A percentile compares a stretch with the other conserved stretches of the same genome.
Conservation (phyloP, 306 rosid species). For the Neltuma alba region DNA sequence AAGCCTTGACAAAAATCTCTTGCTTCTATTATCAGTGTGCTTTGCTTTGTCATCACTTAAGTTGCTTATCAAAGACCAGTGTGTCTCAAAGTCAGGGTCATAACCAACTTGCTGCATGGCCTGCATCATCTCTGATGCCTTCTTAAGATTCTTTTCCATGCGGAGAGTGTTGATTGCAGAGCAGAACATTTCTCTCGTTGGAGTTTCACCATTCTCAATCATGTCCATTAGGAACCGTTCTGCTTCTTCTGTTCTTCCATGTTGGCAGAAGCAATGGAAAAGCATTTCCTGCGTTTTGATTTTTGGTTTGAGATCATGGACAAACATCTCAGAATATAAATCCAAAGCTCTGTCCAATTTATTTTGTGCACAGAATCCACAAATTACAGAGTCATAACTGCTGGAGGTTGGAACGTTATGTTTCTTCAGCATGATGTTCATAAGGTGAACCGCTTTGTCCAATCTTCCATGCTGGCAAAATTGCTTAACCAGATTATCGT, state of each 20-base stretch:
- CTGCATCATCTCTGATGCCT: slow-evolving; percentile 71
- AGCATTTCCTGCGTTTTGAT: slow-evolving; percentile 56
- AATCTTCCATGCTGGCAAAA: slow-evolving; percentile 68
- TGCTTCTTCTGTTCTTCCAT: slow-evolving; percentile 67
- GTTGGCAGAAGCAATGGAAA: slow-evolving; percentile 54
- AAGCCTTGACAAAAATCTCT: slow-evolving; percentile 79
- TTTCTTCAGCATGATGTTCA: slow-evolving; percentile 77
- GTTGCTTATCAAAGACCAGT: slow-evolving; percentile 90
- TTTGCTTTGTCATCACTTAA: slow-evolving; percentile 51
- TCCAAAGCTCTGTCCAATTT: slow-evolving; percentile 57
- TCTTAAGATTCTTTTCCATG: slow-evolving; percentile 57
- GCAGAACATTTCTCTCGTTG: slow-evolving; percentile 63
- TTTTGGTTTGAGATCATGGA: slow-evolving; percentile 59
- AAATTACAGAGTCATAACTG: slow-evolving; percentile 70
- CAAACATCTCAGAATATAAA: slow-evolving; percentile 74
- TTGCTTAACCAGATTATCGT: slow-evolving; percentile 62
- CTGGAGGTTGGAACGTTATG: slow-evolving; percentile 57
- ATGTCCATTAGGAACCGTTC: slow-evolving; percentile 59
- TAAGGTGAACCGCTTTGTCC: slow-evolving; percentile 63
- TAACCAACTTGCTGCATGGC: slow-evolving; percentile 79
- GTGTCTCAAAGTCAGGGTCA: slow-evolving; percentile 86
- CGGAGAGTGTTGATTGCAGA: slow-evolving; percentile 59
- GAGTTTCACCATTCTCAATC: slow-evolving; percentile 59
- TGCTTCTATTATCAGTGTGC: slow-evolving; percentile 38
- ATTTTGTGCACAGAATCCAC: slow-evolving; percentile 55